phyloP scores from a whole-genome alignment of 2,329 filamentous ascomycete genomes.

The Monosporascus sp. region DNA sequence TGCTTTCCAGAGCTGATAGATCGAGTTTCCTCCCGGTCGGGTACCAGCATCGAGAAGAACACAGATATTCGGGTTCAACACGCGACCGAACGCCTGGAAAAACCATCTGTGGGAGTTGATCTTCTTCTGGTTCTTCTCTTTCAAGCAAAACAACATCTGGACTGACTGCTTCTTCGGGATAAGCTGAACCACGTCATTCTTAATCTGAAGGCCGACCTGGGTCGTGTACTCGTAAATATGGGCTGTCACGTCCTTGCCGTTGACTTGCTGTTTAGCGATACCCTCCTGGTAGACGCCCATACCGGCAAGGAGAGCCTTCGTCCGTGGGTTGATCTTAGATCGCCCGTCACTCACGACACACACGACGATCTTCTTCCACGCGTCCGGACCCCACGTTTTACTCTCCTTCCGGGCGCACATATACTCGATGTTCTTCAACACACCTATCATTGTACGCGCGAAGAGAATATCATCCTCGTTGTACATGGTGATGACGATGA shows the following conservation, averaged over 20 bases:
- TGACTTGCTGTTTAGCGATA: constrained; percentile 97
- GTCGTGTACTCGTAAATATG: constrained; percentile 97
- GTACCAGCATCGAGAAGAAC: constrained; percentile 95
- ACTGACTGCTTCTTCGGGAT: constrained; percentile 85
- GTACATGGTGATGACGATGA: constrained; percentile 98
- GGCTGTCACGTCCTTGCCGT: constrained; percentile 90
- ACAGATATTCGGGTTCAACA: constrained; percentile 93
- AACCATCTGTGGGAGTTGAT: constrained; percentile 99
- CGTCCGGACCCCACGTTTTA: constrained; percentile 91
- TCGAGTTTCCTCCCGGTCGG: constrained; percentile 85
- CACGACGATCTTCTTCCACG: constrained; percentile 99
- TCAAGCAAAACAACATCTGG: constrained; percentile 95
- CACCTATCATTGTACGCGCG: constrained; percentile 95
- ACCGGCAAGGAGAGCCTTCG: constrained; percentile 80
- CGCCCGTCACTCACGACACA: constrained; percentile 94
- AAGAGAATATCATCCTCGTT: constrained; percentile 98
- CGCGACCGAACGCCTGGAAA: constrained; percentile 91
- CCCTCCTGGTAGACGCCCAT: constrained; percentile 98
- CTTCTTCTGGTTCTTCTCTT: constrained; percentile 99
- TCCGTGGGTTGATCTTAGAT: constrained; percentile 85
- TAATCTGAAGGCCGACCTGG: constrained; percentile 80
- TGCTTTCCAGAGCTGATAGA: constrained; percentile 97
- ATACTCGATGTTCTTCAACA: constrained; percentile 97
- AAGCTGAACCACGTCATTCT: constrained; percentile 80
- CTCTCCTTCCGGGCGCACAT: constrained; percentile 92